Base-by-base conservation (phyloP, 2,329 filamentous ascomycete species). In the Penicillium occitanis region DNA sequence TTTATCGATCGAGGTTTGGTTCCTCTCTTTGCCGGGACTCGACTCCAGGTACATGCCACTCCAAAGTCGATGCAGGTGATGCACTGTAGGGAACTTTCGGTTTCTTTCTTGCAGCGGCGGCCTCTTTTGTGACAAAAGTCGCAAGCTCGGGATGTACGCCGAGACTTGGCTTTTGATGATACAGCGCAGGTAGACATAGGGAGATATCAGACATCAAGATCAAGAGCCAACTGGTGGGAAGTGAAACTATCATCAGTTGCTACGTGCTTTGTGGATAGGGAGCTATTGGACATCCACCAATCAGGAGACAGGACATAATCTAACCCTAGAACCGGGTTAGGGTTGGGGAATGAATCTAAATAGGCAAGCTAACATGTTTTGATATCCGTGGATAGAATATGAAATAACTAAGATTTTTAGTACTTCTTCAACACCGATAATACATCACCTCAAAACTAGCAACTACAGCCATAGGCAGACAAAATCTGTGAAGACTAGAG, bases 41-140 rank as follows among this genome's bases (percentile, higher is more conserved):
- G 61, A 14, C 61, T 64, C 61, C 48, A 46, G 13, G 61, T 64
- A 53, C 61, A 64, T 40, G 48, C 50, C 22, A 64, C 61, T 46
- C 50, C 61, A 28, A 57, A 64, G 19, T 64, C 51, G 22, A 46
- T 58, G 40, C 61, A 64, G 33, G 61, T 64, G n/a, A n/a, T 28
- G 30, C 61, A 57, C 42, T 63, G 60, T 22, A 48, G 33, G 19
- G 60, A 42, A 35, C 33, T 42, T 53, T 53, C 60, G 22, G 25
- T 11, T 10, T 25, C n/a, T 42, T 37, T 63, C 48, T 63, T 40
- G 28, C 61, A 64, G 4, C 51, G 35, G 17, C 48, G 61, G 42
- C 61, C 63, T 3, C 63, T 37, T 50, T 50, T 61, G 35, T 59
- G 57, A 5, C 57, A 59, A 14, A 42, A 51, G 53, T 61, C 46